Conservation (phyloP, 805 yeast genomes). For the Monosporozyma unispora region DNA sequence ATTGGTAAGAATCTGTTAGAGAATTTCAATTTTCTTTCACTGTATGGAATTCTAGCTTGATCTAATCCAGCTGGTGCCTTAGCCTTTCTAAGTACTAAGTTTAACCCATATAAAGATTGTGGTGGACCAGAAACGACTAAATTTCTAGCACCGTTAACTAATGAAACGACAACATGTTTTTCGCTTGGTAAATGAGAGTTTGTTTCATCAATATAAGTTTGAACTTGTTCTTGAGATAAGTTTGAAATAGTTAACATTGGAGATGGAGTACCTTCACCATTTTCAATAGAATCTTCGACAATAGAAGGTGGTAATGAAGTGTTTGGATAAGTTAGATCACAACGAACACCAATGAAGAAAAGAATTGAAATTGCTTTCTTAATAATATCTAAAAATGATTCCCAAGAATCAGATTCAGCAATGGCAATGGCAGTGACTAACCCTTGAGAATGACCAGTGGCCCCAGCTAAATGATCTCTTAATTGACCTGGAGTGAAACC, state of each 20-base stretch:
- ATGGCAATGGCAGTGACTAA: constrained; percentile 88
- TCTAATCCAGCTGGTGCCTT: constrained; percentile 92
- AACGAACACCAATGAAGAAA: constrained; percentile 89
- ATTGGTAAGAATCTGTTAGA: constrained; percentile 92
- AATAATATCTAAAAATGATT: constrained; percentile 60
- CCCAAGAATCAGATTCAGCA: constrained; percentile 79
- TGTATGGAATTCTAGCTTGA: constrained; percentile 88
- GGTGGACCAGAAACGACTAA: constrained; percentile 97
- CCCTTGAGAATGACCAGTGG: constrained; percentile 89
- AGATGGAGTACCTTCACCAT: constrained; percentile 93
- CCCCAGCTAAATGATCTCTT: constrained; percentile 56
- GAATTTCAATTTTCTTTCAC: constrained; percentile 89
- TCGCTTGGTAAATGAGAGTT: constrained; percentile 89
- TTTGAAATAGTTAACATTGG: constrained; percentile 96
- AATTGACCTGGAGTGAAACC: constrained; percentile 88
- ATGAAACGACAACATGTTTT: constrained; percentile 82
- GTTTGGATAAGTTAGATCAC: constrained; percentile 82
- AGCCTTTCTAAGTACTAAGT: constrained; percentile 82
- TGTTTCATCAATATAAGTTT: constrained; percentile 70
- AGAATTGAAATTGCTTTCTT: constrained; percentile 73
- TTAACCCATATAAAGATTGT: constrained; percentile 92
- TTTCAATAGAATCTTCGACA: constrained; percentile 82
- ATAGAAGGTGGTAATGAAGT: constrained; percentile 91
- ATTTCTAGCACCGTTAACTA: constrained; percentile 92
- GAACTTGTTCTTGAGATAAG: constrained; percentile 70